Percentiles rank a stretch among this genome's conserved stretches.
Conservation (phyloP, 257 asterid genomes). For the Scutellaria barbata region DNA sequence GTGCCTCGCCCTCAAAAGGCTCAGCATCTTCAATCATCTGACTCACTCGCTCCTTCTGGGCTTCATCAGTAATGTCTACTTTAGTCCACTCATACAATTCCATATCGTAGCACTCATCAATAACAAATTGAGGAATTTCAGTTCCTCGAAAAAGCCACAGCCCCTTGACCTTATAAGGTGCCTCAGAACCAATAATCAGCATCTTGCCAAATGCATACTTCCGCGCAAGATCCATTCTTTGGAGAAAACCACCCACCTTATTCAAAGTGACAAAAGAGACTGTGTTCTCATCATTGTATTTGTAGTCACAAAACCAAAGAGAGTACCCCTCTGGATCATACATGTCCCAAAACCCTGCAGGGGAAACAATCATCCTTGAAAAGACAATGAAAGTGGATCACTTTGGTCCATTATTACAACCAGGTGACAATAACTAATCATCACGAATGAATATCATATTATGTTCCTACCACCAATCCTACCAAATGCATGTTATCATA, state of each 20-base stretch:
- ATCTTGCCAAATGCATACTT: constrained; percentile 96
- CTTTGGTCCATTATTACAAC: too few species aligned
- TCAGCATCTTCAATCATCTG: constrained; percentile 75
- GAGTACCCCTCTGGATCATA: constrained; percentile 97
- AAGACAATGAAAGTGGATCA: neutral
- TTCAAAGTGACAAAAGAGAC: constrained; percentile 90
- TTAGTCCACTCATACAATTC: constrained; percentile 87
- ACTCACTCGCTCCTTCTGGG: constrained; percentile 64
- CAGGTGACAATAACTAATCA: too few species aligned
- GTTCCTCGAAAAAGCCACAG: constrained; percentile 96
- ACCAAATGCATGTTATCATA: too few species aligned
- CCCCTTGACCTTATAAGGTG: constrained; percentile 91
- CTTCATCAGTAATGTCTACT: constrained; percentile 55
- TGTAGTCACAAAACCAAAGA: constrained; percentile 94
- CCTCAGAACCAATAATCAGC: constrained; percentile 77
- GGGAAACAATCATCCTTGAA: neutral
- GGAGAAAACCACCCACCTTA: constrained; percentile 92
- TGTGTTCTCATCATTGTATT: constrained; percentile 84
- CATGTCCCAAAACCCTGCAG: constrained; percentile 97
- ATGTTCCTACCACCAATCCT: too few species aligned
- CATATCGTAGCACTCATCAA: constrained; percentile 90
- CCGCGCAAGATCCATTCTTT: constrained; percentile 92
- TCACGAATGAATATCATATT: too few species aligned
- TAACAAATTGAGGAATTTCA: constrained; percentile 77
- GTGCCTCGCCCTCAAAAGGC: constrained; percentile 66